Evolutionary conservation across 352 stramenopile species (phyloP), one percentile per base, ranked within the genome.

Genomic region (Pythium apleroticum): DNA sequence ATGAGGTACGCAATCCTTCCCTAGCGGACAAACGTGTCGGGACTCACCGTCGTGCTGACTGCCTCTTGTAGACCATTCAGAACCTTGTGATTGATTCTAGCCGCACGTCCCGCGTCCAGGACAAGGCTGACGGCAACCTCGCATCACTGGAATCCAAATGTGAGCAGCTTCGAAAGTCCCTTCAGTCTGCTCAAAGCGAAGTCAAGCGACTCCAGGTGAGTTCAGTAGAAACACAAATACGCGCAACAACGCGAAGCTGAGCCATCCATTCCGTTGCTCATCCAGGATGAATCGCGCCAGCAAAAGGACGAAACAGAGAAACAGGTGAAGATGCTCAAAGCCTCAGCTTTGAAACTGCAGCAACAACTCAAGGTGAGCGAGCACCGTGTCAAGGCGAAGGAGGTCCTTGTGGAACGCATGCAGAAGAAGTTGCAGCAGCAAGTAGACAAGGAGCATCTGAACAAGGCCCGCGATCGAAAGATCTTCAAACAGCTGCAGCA

Each of bases 311-410:
- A 68, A 12, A 52, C 73, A 7, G 78, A 93, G 3, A 55, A 69
- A 12, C 68, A 88, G 19, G 58, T 64, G 7, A 93, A 90, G 58
- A 72, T 77, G 28, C 64, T 91, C 17, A 91, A 91, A 56, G 77
- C 70, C 10, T 81, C 87, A 17, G 81, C 68, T 59, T 48, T 87
- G 11, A 82, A 83, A 35, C 69, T 95, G 22, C 77, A 93, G 66
- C 88, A 96, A 53, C 86, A 96, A 61, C 66, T 96, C 1, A 93
- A 93, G 63, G 80, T 93, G 4, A 95, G 84, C 50, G 87, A 96
- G 49, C 88, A 96, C 25, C 79, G 87, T 4, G 88, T 96, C 6
- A 93, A 93, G 64, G 86, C 87, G 4, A 96, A 95, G 58, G 88
- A 96, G 43, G 72, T 88, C 12, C 65, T 93, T 0, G 72, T 94